Evolutionary conservation across 2,329 filamentous ascomycete genomes (phyloP).

Genomic region (Escovopsis sp.): DNA sequence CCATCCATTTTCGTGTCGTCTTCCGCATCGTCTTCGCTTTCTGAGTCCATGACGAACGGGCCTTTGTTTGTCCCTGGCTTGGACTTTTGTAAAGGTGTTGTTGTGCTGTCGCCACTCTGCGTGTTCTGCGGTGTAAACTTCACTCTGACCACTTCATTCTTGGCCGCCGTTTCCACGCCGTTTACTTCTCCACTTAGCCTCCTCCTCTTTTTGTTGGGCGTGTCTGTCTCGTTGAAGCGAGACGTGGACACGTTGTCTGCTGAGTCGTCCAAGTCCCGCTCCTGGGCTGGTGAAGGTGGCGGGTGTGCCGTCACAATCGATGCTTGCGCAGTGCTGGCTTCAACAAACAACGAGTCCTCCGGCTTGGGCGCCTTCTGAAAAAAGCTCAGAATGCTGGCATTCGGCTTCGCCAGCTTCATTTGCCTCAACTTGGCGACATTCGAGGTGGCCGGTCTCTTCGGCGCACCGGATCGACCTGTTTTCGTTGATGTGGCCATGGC

Average conservation of each 20-base stretch:
- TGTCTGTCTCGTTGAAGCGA: conserved; percentile 20
- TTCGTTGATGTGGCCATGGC: conserved; percentile 22
- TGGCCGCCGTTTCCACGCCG: not conserved
- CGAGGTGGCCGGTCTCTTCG: conserved; percentile 14
- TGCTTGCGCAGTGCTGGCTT: conserved; percentile 5
- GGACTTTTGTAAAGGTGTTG: conserved; percentile 5
- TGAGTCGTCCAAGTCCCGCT: conserved; percentile 16
- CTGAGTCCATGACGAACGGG: conserved; percentile 59
- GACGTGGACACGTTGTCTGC: conserved; percentile 5
- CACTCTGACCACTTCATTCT: not conserved
- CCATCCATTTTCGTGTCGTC: not conserved
- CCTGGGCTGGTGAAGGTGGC: conserved; percentile 4
- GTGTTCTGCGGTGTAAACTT: not conserved
- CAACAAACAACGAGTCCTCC: conserved; percentile 42
- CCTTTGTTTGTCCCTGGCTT: conserved; percentile 12
- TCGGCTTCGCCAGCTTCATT: conserved; percentile 26
- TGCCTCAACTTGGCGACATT: conserved; percentile 11
- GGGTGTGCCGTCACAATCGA: conserved; percentile 5
- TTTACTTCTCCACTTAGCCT: conserved; percentile 14
- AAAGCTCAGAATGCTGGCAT: conserved; percentile 57
- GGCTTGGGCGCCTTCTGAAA: conserved; percentile 54
- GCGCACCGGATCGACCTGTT: conserved; percentile 16
- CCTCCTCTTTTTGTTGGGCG: conserved; percentile 16
- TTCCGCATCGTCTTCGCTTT: conserved; percentile 27
- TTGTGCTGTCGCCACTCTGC: conserved; percentile 17